Evolutionary conservation across 2,329 filamentous ascomycete genomes (phyloP), one percentile per base, ranked within the genome.

Genomic region (Kalaharituber pfeilii): DNA sequence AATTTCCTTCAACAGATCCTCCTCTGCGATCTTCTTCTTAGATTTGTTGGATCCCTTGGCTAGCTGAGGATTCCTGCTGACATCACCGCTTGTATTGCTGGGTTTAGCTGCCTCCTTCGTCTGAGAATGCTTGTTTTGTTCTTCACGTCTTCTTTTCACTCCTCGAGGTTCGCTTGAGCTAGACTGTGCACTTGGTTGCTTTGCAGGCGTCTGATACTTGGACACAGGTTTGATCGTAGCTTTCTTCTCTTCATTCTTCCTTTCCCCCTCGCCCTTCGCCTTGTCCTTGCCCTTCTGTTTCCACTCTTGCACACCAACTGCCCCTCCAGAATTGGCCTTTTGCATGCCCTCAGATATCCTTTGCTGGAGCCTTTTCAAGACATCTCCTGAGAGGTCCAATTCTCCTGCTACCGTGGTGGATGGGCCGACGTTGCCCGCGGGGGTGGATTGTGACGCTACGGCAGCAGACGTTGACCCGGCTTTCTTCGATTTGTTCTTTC

Each of bases 1-100:
- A 57, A 83, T 83, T 63, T 83, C 80, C 54, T 77, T 73, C 6
- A 83, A 68, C 3, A 83, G 68, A 11, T 67, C 65, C 28, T 69
- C 68, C 44, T 63, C 64, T 29, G 55, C 58, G 29, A 60, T 57
- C 18, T 50, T 50, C 47, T 50, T 50, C 15, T 2, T 28, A 15
- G 22, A 7, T 4, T 3, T 27, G 15, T 47, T 47, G 30, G 9
- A 9, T 9, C 30, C 30, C 30, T 36, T 36, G n/a, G n/a, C n/a
- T n/a, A n/a, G n/a, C n/a, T n/a, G n/a, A n/a, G n/a, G n/a, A n/a
- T n/a, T n/a, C n/a, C n/a, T n/a, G n/a, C n/a, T n/a, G 56, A 57
- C 53, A 45, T 52, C 52, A n/a, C 30, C 9, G 9, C n/a, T 9
- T 9, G 30, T 9, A 36, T n/a, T 36, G 30, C 30, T 36, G 30